Conservation (phyloP, 768 basidiomycete genomes). For the Boletus sensibilis region DNA sequence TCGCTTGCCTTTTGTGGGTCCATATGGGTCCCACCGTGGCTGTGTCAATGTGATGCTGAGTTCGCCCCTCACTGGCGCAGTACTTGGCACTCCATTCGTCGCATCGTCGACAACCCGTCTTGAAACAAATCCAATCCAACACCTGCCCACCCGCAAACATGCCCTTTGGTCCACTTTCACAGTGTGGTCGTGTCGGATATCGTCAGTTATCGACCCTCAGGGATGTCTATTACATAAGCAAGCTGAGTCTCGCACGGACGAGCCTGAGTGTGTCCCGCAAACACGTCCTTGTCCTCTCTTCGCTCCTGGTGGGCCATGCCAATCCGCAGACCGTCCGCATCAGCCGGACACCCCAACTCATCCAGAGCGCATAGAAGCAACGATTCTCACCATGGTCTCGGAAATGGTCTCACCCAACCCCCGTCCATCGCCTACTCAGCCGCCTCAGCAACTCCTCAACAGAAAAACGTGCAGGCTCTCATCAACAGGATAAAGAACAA, state of each 20-base stretch:
- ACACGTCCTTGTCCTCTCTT: constrained; percentile 6
- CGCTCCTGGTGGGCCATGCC: constrained; percentile 39
- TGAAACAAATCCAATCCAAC: neutral
- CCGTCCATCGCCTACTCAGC: constrained; percentile 39
- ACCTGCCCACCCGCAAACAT: neutral
- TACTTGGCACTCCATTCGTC: neutral
- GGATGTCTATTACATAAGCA: constrained; percentile 25
- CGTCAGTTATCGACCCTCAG: neutral
- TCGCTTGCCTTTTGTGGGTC: constrained; percentile 38
- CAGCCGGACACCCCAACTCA: constrained; percentile 42
- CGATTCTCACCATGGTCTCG: constrained; percentile 53
- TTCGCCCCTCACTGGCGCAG: neutral
- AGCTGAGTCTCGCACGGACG: constrained; percentile 25
- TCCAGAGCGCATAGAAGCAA: constrained; percentile 60
- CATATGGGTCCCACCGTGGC: constrained; percentile 44
- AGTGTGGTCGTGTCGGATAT: neutral
- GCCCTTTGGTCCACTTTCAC: neutral
- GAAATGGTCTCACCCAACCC: constrained; percentile 33
- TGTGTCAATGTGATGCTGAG: constrained; percentile 27
- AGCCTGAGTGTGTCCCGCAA: constrained; percentile 8
- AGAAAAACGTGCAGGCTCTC: constrained; percentile 77
- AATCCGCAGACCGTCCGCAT: constrained; percentile 62
- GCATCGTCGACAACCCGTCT: neutral
- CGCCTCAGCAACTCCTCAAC: constrained; percentile 57
- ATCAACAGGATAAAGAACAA: constrained; percentile 81